Evolutionary conservation across 2,329 filamentous ascomycete genomes (phyloP).

Genomic region (Neophaeococcomyces mojaviensis): DNA sequence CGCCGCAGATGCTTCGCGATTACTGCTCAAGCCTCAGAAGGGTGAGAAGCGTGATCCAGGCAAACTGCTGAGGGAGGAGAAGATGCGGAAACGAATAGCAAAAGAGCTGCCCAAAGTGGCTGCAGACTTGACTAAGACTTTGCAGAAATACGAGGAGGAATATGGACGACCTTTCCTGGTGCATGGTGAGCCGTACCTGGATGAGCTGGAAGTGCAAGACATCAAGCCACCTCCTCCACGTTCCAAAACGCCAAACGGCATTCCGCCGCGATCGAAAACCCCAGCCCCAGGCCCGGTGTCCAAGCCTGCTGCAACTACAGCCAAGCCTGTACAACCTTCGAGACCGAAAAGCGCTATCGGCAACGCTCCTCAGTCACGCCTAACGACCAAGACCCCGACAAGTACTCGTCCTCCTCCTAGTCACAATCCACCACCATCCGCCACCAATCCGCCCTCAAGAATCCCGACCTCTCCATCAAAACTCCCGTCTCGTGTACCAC

Average conservation of each 20-base stretch:
- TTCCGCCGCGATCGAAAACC: constrained; percentile 46
- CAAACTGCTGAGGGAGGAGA: constrained; percentile 88
- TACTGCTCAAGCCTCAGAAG: constrained; percentile 86
- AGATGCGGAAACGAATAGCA: constrained; percentile 94
- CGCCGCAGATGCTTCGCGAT: constrained; percentile 85
- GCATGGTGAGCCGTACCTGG: constrained; percentile 83
- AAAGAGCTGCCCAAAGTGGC: constrained; percentile 94
- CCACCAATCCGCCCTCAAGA: constrained; percentile 21
- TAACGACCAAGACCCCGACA: constrained; percentile 41
- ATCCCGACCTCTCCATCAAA: constrained; percentile 41
- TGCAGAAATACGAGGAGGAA: constrained; percentile 87
- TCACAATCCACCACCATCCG: constrained; percentile 20
- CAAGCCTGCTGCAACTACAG: constrained; percentile 13
- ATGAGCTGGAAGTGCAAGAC: constrained; percentile 64
- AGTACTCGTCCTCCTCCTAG: constrained; percentile 26
- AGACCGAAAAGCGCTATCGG: constrained; percentile 33
- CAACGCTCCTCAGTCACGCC: constrained; percentile 34
- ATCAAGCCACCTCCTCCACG: constrained; percentile 53
- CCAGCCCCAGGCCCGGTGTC: constrained; percentile 26
- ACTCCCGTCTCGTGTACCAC: constrained; percentile 40
- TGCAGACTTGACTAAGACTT: constrained; percentile 68
- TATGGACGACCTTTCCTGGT: constrained; percentile 90
- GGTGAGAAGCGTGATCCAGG: constrained; percentile 92
- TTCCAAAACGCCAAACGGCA: constrained; percentile 67
- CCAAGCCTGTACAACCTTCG: constrained; percentile 12